A percentile compares a stretch with the other conserved stretches of the same genome.
phyloP scores from a whole-genome alignment of 2,329 filamentous ascomycete genomes.

The Mariannaea sp. region DNA sequence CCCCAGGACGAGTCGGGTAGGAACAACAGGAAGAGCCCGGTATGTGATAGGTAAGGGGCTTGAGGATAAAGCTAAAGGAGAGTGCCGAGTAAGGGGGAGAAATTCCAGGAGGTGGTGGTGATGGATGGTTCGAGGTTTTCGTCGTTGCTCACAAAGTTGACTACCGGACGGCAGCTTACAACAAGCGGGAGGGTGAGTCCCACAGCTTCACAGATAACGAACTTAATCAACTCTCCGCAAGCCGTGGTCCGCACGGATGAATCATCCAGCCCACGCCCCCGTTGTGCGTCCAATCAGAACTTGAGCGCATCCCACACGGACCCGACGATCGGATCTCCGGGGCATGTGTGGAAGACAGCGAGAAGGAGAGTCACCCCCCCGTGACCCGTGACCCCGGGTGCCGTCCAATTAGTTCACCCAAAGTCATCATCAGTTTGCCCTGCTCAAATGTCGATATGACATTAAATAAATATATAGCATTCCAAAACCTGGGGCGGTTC shows the following conservation, averaged over 20 bases:
- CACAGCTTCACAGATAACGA: constrained; percentile 8
- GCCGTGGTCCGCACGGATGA: constrained; percentile 32
- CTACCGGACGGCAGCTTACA: too few relatives aligned
- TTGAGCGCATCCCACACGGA: constrained; percentile 42
- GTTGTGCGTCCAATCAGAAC: constrained; percentile 39
- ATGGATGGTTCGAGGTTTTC: constrained; percentile 15
- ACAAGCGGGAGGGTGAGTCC: too few relatives aligned
- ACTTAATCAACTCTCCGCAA: constrained; percentile 11
- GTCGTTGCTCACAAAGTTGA: too few relatives aligned
- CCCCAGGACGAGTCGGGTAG: too few relatives aligned
- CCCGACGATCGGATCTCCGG: constrained; percentile 20
- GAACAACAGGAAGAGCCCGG: too few relatives aligned
- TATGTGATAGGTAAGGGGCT: too few relatives aligned
- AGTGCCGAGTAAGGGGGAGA: constrained; percentile 1
- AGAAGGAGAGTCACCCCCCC: constrained; percentile 1
- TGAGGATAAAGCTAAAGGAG: not conserved
- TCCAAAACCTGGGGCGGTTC: not conserved
- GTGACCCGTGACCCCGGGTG: not conserved
- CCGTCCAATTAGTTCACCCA: too few relatives aligned
- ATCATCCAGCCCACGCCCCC: constrained; percentile 25
- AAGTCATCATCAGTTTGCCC: too few relatives aligned
- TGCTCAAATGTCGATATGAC: too few relatives aligned
- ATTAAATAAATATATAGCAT: too few relatives aligned
- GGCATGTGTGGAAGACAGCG: constrained; percentile 1
- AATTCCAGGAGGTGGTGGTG: constrained; percentile 13